Percentiles rank a stretch among this genome's conserved stretches.
Evolutionary conservation across 306 rosid species (phyloP).

Genomic region (Arachis stenosperma): DNA sequence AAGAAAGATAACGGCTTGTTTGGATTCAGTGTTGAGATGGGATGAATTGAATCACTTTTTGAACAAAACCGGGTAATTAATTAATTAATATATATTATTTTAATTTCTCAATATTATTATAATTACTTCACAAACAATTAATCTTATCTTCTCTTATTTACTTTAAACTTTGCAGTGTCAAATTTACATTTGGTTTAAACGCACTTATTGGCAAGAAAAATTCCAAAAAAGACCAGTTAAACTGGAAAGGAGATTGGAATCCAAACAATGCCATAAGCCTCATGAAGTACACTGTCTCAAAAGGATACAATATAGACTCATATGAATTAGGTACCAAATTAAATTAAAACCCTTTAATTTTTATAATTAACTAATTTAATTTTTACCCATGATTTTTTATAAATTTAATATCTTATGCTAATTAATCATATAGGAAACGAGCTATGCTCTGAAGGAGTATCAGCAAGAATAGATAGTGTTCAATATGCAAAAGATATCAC

Average conservation of each 20-base stretch:
- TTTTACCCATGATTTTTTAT: background rate
- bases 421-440: conserved; percentile 55
- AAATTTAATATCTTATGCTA: no score
- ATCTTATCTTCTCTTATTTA: background rate
- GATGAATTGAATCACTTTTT: conserved; percentile 50
- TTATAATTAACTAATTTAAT: background rate
- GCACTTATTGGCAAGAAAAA: conserved; percentile 55
- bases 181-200: conserved; percentile 63
- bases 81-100: background rate
- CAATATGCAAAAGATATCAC: conserved; percentile 63
- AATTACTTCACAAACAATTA: background rate
- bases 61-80: conserved; percentile 42
- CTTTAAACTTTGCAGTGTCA: conserved; percentile 40
- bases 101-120: background rate
- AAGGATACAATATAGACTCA: conserved; percentile 70
- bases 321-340: conserved; percentile 52
- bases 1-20: conserved; percentile 46
- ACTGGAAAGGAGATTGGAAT: conserved; percentile 59
- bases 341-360: background rate
- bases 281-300: conserved; percentile 55
- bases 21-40: conserved; percentile 65
- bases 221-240: conserved; percentile 33
- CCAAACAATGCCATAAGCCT: conserved; percentile 53
- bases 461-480: conserved; percentile 49
- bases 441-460: conserved; percentile 51